phyloP scores from a whole-genome alignment of 148 eudicot species.

The Pouteria glomerata region DNA sequence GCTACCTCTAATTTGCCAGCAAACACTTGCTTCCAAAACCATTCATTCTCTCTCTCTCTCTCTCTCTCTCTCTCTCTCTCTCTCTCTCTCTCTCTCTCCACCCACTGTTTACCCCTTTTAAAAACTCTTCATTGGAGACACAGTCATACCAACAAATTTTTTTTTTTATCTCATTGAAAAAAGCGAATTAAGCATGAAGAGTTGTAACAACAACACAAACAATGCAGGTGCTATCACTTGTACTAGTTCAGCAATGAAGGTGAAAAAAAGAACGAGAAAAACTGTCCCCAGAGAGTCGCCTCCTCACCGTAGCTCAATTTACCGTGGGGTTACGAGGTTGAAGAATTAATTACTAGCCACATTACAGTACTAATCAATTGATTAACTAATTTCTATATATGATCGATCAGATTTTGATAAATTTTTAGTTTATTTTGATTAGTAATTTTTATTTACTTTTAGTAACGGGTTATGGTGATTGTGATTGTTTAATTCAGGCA shows the following conservation, averaged over 20 bases:
- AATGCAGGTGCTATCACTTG: conserved; percentile 1
- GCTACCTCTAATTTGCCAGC: conserved; percentile 1
- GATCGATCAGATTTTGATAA: no score
- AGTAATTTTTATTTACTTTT: not conserved
- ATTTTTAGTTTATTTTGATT: not conserved
- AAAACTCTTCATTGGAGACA: conserved; percentile 18
- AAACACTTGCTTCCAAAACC: not conserved
- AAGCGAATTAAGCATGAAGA: conserved; percentile 19
- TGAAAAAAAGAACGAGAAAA: conserved; percentile 46
- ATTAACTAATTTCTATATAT: no score
- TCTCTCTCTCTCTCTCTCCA: not conserved
- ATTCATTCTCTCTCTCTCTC: no score
- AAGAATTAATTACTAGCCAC: not conserved
- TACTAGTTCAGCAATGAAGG: conserved; percentile 21
- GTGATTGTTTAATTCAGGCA: conserved; percentile 37
- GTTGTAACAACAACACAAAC: conserved; percentile 26
- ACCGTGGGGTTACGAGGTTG: conserved; percentile 79
- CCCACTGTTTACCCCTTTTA: not conserved
- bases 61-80: no score
- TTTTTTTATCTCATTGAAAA: not conserved
- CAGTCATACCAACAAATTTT: conserved; percentile 13
- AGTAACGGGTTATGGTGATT: not conserved
- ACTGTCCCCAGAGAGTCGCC: conserved; percentile 61
- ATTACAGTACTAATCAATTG: no score
- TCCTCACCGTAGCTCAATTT: conserved; percentile 69